These are phyloP conservation scores for Sclerotinia spermophila DNA, from an alignment of 2,329 filamentous ascomycete species.

Conservation along the genomic window DNA sequence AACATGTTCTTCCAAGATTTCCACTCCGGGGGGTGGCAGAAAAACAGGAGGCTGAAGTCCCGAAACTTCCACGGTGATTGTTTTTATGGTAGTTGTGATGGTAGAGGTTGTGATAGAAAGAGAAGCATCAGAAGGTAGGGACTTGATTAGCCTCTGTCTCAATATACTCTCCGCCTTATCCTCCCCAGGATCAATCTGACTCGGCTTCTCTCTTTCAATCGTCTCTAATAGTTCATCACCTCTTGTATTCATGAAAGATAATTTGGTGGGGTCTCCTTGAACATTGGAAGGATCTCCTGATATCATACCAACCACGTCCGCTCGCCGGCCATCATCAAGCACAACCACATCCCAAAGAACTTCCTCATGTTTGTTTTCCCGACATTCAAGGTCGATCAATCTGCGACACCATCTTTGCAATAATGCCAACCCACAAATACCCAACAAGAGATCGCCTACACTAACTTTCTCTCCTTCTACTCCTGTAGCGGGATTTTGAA, in stretches of 20 bases:
- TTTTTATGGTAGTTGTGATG: conserved; percentile 57
- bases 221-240: conserved; percentile 38
- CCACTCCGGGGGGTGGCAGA: conserved; percentile 54
- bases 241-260: conserved; percentile 32
- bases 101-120: conserved; percentile 58
- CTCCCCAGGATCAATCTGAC: conserved; percentile 40
- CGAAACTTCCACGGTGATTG: conserved; percentile 60
- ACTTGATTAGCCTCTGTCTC: conserved; percentile 52
- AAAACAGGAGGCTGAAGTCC: conserved; percentile 50
- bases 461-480: conserved; percentile 56
- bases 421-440: conserved; percentile 58
- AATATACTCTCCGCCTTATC: conserved; percentile 47
- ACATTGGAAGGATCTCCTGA: conserved; percentile 33
- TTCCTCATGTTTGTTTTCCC: conserved; percentile 49
- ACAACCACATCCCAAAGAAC: conserved; percentile 66
- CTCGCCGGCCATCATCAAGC: conserved; percentile 53
- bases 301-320: conserved; percentile 47
- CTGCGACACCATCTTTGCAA: conserved; percentile 56
- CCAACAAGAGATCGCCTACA: conserved; percentile 57
- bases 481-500: conserved; percentile 59
- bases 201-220: conserved; percentile 36
- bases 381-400: conserved; percentile 48
- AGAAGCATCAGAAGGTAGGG: conserved; percentile 53
- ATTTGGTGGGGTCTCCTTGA: conserved; percentile 35
- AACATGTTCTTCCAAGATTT: conserved; percentile 51